These are phyloP conservation scores for Corinectria fuckeliana DNA, from an alignment of 2,329 filamentous ascomycete species.

Conservation along the genomic window DNA sequence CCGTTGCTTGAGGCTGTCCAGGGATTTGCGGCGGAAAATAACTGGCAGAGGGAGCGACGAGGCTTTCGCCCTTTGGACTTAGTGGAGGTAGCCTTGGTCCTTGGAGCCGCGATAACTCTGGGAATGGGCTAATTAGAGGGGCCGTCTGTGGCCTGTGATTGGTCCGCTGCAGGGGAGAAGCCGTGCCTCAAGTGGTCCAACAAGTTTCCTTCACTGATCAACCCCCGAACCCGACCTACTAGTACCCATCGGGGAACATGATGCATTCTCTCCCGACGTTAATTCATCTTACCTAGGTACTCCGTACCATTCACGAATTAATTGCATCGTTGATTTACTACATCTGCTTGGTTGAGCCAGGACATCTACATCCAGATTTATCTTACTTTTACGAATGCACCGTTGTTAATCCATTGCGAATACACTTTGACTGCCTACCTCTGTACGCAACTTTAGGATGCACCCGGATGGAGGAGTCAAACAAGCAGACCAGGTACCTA, in stretches of 20 bases:
- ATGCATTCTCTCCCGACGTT: neutral
- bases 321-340: neutral
- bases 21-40: slow-evolving; percentile 32
- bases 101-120: slow-evolving; percentile 40
- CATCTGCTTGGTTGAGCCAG: too few species aligned
- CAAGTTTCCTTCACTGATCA: neutral
- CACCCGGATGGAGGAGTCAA: neutral
- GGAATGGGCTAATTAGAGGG: slow-evolving; percentile 33
- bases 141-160: slow-evolving; percentile 33
- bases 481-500: too few species aligned
- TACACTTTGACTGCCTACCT: too few species aligned
- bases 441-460: neutral
- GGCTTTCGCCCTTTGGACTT: slow-evolving; percentile 33
- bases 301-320: neutral
- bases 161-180: slow-evolving; percentile 19
- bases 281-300: too few species aligned
- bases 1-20: slow-evolving; percentile 17
- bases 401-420: neutral
- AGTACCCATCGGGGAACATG: neutral
- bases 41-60: slow-evolving; percentile 37
- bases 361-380: neutral
- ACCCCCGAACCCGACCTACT: too few species aligned
- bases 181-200: slow-evolving; percentile 1
- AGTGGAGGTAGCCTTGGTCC: slow-evolving; percentile 20
- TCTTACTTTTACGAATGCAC: neutral